A percentile compares a stretch with the other conserved stretches of the same genome.
Evolutionary conservation across 495 filamentous ascomycete species (phyloP).

Genomic region (Talaromyces liani): DNA sequence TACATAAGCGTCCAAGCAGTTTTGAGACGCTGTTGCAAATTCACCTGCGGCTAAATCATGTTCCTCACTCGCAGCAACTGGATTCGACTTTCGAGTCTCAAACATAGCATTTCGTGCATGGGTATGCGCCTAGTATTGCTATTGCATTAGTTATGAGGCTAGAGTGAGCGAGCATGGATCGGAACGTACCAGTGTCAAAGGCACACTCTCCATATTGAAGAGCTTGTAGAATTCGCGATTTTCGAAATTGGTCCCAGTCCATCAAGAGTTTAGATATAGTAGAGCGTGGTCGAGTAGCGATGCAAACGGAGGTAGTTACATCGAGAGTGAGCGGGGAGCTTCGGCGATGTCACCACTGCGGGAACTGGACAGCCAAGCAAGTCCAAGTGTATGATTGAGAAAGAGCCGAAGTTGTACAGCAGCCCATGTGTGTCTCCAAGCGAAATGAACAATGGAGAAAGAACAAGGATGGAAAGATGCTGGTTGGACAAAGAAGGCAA

Average conservation of each 20-base stretch:
- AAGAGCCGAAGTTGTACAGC: background rate
- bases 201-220: conserved; percentile 53
- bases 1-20: conserved; percentile 69
- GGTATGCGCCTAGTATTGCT: conserved; percentile 63
- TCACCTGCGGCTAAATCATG: conserved; percentile 86
- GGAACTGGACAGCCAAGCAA: background rate
- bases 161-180: background rate
- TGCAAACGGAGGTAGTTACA: background rate
- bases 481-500: background rate
- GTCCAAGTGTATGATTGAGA: background rate
- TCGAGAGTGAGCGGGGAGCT: background rate
- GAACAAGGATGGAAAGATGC: background rate
- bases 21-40: conserved; percentile 73
- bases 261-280: background rate
- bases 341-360: background rate
- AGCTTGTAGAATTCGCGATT: background rate
- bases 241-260: background rate
- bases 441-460: background rate
- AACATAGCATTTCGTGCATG: conserved; percentile 78
- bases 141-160: conserved; percentile 10
- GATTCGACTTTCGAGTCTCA: conserved; percentile 65
- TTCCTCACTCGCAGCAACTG: conserved; percentile 72
- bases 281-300: background rate
- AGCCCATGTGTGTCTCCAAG: background rate
- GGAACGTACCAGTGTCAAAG: conserved; percentile 46